Base-by-base conservation (phyloP, 257 asterid genomes). In the Solanum infundibuliforme region DNA sequence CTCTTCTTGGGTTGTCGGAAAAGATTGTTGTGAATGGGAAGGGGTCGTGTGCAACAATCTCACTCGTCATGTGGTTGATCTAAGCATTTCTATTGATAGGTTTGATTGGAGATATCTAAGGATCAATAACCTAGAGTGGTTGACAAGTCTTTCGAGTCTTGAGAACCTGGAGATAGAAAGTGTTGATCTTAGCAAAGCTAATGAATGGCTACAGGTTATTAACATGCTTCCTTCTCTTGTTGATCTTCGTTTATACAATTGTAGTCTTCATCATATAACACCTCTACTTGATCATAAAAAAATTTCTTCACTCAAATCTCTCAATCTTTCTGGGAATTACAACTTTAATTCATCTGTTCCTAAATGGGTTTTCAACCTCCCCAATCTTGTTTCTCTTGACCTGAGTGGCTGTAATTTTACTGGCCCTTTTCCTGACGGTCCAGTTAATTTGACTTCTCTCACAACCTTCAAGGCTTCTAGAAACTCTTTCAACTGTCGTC, bases 371-470 rank as follows among this genome's bases (percentile, higher is more conserved):
- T 62, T 84, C 34, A n/a, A 31, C 66, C 23, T 84, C 23, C 38
- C 8, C 4, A 84, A 4, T 41, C 77, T 84, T 16, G 38, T 58
- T 60, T 62, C 60, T 62, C 87, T 84, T 84, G 60, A 84, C 20
- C 88, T 91, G 8, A 91, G 83, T 23, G 66, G 87, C 27, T 91
- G 92, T 86, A 87, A 84, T 60, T 82, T 93, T n/a, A 87, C 34
- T 43, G 94, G 93, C 81, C 86, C 90, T 5, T 87, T 93, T n/a
- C 95, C 93, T 2, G 85, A 89, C 41, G 88, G 90, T 83, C 92
- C 3, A 91, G 91, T 87, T 92, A 91, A 89, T 52, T 89, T 41
- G 71, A 90, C 39, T 88, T 83, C 76, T 94, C 92, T 43, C 85
- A 74, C 83, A 10, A 74, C 68, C 87, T 83, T 92, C 87, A 93